Conservation (phyloP, 2,329 filamentous ascomycete species). For the Xylogone sp. region DNA sequence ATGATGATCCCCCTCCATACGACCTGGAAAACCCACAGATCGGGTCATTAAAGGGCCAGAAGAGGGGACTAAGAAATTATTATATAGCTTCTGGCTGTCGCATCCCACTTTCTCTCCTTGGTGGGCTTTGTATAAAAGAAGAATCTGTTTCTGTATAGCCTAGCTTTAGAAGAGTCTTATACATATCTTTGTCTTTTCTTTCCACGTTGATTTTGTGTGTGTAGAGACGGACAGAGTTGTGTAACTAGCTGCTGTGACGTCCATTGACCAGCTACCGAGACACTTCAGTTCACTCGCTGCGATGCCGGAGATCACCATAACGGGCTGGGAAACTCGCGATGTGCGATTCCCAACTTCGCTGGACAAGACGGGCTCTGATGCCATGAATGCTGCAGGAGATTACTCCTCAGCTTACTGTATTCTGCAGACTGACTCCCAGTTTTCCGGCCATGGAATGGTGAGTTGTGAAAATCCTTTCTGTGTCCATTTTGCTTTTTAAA, state of each 20-base stretch:
- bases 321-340: conserved; percentile 67
- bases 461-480: conserved; percentile 4
- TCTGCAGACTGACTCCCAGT: conserved; percentile 70
- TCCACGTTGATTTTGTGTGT: background rate
- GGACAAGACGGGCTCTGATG: conserved; percentile 94
- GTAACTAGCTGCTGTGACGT: background rate
- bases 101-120: background rate
- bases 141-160: no score
- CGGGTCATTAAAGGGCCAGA: background rate
- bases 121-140: background rate
- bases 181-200: background rate
- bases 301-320: conserved; percentile 66
- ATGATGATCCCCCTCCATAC: background rate
- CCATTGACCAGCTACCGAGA: background rate
- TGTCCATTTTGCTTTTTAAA: no score
- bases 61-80: background rate
- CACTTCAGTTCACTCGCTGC: no score
- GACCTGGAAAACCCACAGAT: no score
- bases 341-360: conserved; percentile 87
- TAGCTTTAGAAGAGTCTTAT: no score
- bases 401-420: conserved; percentile 96
- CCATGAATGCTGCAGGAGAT: conserved; percentile 92
- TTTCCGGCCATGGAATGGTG: conserved; percentile 77
- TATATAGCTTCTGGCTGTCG: background rate
- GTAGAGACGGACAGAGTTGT: background rate